Evolutionary conservation across 176 grass and related monocot species (phyloP).

Genomic region (Ananas comosus): DNA sequence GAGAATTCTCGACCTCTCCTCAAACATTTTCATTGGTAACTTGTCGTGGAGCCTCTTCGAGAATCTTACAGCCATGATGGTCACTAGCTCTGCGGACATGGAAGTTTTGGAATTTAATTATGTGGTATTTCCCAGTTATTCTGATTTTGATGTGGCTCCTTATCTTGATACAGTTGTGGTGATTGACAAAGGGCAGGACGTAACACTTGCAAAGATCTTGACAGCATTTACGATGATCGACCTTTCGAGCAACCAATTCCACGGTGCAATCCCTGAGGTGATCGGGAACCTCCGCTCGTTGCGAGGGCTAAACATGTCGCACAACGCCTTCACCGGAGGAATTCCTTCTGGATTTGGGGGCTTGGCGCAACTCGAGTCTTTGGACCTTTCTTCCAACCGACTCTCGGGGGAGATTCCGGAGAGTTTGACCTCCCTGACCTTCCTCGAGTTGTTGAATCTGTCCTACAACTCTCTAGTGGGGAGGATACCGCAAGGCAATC

Average conservation of each 20-base stretch:
- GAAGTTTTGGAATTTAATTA: no score
- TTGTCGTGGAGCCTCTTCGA: background rate
- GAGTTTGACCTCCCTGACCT: slow-evolving; percentile 12
- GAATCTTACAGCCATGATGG: background rate
- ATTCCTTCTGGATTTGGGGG: slow-evolving; percentile 13
- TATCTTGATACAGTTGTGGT: no score
- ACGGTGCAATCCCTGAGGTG: slow-evolving; percentile 12
- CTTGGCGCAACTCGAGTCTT: slow-evolving; percentile 12
- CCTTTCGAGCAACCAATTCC: slow-evolving; percentile 11
- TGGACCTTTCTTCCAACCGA: slow-evolving; percentile 26
- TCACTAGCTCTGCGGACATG: no score
- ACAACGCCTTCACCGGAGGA: slow-evolving; percentile 4
- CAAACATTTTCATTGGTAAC: slow-evolving; percentile 4
- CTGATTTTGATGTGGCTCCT: no score
- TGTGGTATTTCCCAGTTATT: no score
- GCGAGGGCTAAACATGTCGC: slow-evolving; percentile 17
- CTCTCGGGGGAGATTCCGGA: slow-evolving; percentile 27
- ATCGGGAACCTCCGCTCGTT: slow-evolving; percentile 8
- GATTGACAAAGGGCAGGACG: no score
- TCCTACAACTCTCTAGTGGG: background rate
- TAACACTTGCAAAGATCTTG: no score
- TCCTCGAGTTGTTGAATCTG: slow-evolving; percentile 19
- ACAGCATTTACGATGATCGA: no score
- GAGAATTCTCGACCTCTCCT: slow-evolving; percentile 13
- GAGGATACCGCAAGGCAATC: no score